phyloP scores from a whole-genome alignment of 2,329 filamentous ascomycete species.

The Nigrospora oryzae region DNA sequence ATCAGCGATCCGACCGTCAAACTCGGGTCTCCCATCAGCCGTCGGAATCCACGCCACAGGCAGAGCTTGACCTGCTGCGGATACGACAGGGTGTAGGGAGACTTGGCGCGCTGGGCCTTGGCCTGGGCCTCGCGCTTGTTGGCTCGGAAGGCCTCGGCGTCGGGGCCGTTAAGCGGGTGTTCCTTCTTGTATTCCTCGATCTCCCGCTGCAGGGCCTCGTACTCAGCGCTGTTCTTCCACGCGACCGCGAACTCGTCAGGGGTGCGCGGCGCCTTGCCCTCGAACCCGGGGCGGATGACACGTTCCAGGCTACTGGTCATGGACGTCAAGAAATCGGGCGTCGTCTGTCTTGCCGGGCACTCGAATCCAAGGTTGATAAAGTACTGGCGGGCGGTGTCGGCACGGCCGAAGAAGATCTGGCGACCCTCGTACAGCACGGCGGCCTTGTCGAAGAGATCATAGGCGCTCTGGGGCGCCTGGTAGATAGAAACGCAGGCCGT shows the following conservation, averaged over 20 bases:
- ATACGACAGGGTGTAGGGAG: constrained; percentile 12
- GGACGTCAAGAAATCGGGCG: constrained; percentile 62
- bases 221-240: constrained; percentile 46
- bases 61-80: constrained; percentile 10
- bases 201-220: constrained; percentile 37
- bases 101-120: constrained; percentile 10
- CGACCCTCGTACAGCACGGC: constrained; percentile 47
- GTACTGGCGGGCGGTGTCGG: constrained; percentile 50
- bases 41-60: constrained; percentile 8
- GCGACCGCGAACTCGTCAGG: constrained; percentile 49
- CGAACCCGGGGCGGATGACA: constrained; percentile 41
- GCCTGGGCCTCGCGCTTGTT: constrained; percentile 43
- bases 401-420: constrained; percentile 54
- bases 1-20: constrained; percentile 42
- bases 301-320: constrained; percentile 52
- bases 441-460: constrained; percentile 53
- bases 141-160: constrained; percentile 44
- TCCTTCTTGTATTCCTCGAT: constrained; percentile 42
- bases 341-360: constrained; percentile 54
- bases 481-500: constrained; percentile 49
- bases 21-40: constrained; percentile 10
- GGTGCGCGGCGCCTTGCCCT: constrained; percentile 44
- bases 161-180: constrained; percentile 42
- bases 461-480: constrained; percentile 54
- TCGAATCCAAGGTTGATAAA: constrained; percentile 59